Base-by-base conservation (phyloP, 495 filamentous ascomycete species). In the Neurospora cerealis region DNA sequence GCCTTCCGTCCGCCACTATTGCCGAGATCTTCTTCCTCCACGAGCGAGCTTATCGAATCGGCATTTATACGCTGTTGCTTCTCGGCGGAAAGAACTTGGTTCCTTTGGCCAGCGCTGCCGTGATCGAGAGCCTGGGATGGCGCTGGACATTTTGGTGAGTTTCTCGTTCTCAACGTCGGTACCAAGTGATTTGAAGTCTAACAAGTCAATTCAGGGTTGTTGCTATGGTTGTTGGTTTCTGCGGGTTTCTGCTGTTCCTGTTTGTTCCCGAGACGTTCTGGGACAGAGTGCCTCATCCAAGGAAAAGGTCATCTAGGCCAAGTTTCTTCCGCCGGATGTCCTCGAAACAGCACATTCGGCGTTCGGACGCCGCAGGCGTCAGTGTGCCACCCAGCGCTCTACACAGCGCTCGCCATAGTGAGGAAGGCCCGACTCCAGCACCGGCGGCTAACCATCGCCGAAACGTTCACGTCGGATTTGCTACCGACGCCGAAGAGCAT, bases 21-120 rank as follows among this genome's bases (percentile, higher is more conserved):
- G 94, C 95, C 9, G 96, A 99, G 81, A 98, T 98, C 75, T 99
- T 93, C 84, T 98, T 97, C 79, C 84, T 98, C 21, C 96, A 98
- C 75, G 96, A 98, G 83, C 86, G 95, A 54, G 96, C 96, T 2
- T 98, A 95, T 78, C 91, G 96, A 10, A 89, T 99, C 41, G 96
- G 96, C n/a, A 94, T 98, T 28, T 99, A 99, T 79, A 97, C 95
- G 0, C 82, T 99, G 13, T 81, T 98, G 3, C 86, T 98, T 15
- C 87, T 99, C 0, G 93, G 94, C 13, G 96, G 96, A 19, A 98
- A 98, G 85, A 98, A 98, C 76, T 79, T 99, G 46, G 87, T 97
- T 21, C 96, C 96, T 19, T 81, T 98, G 70, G 92, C 93, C 9
- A 95, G 92, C 81, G 96, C 96, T 15, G 94, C 86, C 13, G 92